phyloP scores from a whole-genome alignment of 768 basidiomycete genomes.

The Auricularia sp. region DNA sequence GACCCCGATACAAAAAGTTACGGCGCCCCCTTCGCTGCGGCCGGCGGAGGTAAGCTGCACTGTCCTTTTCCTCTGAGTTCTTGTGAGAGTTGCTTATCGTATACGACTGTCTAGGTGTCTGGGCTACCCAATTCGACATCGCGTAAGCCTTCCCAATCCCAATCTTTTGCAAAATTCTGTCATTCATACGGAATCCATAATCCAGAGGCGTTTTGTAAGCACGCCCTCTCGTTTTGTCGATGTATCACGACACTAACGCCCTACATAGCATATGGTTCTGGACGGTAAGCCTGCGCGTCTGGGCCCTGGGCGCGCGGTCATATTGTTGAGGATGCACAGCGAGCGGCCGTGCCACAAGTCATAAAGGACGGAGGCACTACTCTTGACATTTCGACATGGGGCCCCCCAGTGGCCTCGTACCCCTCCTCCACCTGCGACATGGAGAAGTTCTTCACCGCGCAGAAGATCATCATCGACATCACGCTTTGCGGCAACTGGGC shows the following conservation, averaged over 20 bases:
- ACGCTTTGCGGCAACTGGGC: neutral
- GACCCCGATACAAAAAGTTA: neutral
- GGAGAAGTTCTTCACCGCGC: slow-evolving; percentile 33
- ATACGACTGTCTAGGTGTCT: slow-evolving; percentile 50
- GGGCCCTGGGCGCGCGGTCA: neutral
- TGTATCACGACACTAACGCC: neutral
- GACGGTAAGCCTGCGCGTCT: neutral
- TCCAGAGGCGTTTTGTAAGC: slow-evolving; percentile 34
- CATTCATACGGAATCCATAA: too few species aligned
- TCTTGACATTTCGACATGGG: slow-evolving; percentile 32
- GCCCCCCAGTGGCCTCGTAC: slow-evolving; percentile 36
- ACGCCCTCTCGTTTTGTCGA: slow-evolving; percentile 19
- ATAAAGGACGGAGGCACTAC: neutral
- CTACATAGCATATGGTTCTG: neutral
- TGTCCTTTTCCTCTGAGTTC: neutral
- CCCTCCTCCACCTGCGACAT: slow-evolving; percentile 34
- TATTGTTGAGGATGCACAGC: too few species aligned
- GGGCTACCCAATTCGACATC: slow-evolving; percentile 57
- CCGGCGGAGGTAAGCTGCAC: neutral
- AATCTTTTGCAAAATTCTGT: neutral
- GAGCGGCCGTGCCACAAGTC: too few species aligned
- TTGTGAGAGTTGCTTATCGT: slow-evolving; percentile 19
- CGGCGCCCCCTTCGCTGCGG: neutral
- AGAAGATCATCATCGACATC: slow-evolving; percentile 24
- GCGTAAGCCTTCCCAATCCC: slow-evolving; percentile 8